Conservation (phyloP, 2,329 filamentous ascomycete species). For the Microsporum audouinii region DNA sequence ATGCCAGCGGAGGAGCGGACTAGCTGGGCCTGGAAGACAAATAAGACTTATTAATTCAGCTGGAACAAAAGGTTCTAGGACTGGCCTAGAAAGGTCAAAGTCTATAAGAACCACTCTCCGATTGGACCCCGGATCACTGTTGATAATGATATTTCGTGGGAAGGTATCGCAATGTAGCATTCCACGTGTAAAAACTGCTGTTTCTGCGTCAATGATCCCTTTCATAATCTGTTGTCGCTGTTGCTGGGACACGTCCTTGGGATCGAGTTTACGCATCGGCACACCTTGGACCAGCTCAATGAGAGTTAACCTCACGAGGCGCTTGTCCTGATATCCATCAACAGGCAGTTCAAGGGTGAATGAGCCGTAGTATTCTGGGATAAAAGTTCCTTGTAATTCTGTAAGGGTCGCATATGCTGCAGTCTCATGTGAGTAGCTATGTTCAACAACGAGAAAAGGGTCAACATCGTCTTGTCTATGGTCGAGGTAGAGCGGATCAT, state of each 20-base stretch:
- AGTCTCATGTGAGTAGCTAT: constrained; percentile 5
- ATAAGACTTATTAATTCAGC: constrained; percentile 11
- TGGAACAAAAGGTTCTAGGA: constrained; percentile 6
- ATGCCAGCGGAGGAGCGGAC: constrained; percentile 15
- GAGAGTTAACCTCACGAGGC: constrained; percentile 17
- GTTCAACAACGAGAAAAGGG: constrained; percentile 5
- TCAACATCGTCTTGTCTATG: constrained; percentile 4
- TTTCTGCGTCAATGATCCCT: constrained; percentile 17
- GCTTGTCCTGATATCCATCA: not conserved
- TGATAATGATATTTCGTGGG: constrained; percentile 16
- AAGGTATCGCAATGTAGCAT: constrained; percentile 12
- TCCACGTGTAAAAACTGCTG: constrained; percentile 10
- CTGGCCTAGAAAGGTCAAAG: constrained; percentile 13
- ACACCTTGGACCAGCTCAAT: constrained; percentile 16
- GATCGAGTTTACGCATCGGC: constrained; percentile 13
- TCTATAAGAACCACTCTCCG: constrained; percentile 9
- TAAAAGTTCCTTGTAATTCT: constrained; percentile 4
- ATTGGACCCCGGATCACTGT: not conserved
- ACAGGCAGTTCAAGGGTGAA: constrained; percentile 6
- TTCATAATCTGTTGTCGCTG: constrained; percentile 17
- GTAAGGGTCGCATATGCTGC: constrained; percentile 3
- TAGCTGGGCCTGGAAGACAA: not conserved
- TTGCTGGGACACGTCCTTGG: constrained; percentile 9
- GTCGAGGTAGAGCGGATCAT: constrained; percentile 8
- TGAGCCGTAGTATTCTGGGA: constrained; percentile 9